Evolutionary conservation across 495 filamentous ascomycete species (phyloP).

Genomic region (Coniosporium apollinis): DNA sequence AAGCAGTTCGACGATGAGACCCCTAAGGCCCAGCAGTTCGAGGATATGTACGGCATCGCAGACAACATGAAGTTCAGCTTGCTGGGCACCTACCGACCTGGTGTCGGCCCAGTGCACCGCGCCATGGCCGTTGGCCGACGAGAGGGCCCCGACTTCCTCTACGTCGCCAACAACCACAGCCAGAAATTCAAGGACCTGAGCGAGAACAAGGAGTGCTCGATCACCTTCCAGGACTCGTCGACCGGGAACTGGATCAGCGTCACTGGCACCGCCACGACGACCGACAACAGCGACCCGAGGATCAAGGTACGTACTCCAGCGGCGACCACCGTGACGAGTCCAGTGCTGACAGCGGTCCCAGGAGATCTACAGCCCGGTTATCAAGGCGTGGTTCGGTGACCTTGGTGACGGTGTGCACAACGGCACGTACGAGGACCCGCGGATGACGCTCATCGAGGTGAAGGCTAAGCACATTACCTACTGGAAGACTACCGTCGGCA

Average conservation of each 20-base stretch:
- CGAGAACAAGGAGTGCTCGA: constrained; percentile 15
- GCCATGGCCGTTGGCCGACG: constrained; percentile 29
- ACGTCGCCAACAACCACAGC: constrained; percentile 28
- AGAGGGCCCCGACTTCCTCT: constrained; percentile 28
- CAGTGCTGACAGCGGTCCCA: too few species aligned
- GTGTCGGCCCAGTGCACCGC: constrained; percentile 24
- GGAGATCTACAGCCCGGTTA: constrained; percentile 19
- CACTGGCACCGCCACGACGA: constrained; percentile 17
- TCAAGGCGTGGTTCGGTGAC: constrained; percentile 29
- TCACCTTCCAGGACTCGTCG: constrained; percentile 26
- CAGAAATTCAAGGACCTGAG: constrained; percentile 27
- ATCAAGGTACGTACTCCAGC: too few species aligned
- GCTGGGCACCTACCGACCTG: constrained; percentile 16
- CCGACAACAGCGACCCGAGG: constrained; percentile 21
- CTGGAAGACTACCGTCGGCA: constrained; percentile 15
- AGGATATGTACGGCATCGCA: constrained; percentile 7
- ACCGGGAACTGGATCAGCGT: constrained; percentile 27
- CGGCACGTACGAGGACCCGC: constrained; percentile 23
- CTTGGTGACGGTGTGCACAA: constrained; percentile 27
- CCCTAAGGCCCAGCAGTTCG: constrained; percentile 6
- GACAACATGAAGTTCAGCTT: constrained; percentile 9
- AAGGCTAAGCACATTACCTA: constrained; percentile 20
- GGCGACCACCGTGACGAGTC: too few species aligned
- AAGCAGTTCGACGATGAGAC: constrained; percentile 8
- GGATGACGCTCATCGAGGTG: constrained; percentile 25